Conservation (phyloP, 768 basidiomycete genomes). For the Leccinum olivaceopallidum region DNA sequence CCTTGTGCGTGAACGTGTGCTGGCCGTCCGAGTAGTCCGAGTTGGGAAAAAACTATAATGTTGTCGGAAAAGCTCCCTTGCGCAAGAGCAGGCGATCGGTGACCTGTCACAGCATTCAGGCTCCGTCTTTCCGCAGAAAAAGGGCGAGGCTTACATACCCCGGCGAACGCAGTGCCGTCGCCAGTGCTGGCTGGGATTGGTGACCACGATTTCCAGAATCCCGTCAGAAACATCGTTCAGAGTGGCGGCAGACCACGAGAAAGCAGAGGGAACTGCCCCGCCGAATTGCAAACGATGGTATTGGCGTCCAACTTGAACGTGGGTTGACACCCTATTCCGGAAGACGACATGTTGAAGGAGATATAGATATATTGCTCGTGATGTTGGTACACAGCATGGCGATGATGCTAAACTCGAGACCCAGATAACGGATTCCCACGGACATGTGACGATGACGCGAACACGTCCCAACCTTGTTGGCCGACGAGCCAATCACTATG, state of each 20-base stretch:
- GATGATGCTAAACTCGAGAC: constrained; percentile 75
- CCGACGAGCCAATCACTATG: constrained; percentile 77
- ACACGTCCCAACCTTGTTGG: no score
- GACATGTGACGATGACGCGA: no score
- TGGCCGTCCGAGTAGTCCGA: constrained; percentile 70
- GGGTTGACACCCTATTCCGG: constrained; percentile 59
- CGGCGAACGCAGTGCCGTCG: constrained; percentile 46
- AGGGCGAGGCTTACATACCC: constrained; percentile 42
- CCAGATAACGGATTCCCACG: constrained; percentile 22
- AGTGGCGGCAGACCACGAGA: constrained; percentile 69
- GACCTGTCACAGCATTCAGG: constrained; percentile 37
- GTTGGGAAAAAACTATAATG: constrained; percentile 78
- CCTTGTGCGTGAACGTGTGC: constrained; percentile 79
- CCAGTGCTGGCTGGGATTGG: constrained; percentile 46
- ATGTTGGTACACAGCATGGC: constrained; percentile 76
- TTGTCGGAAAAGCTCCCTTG: constrained; percentile 71
- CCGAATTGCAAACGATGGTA: constrained; percentile 44
- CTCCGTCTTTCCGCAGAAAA: not conserved
- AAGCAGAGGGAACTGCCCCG: constrained; percentile 63
- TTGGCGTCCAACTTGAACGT: constrained; percentile 41
- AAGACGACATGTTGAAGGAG: constrained; percentile 68
- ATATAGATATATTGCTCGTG: constrained; percentile 47
- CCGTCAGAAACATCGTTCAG: constrained; percentile 79
- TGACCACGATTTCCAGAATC: constrained; percentile 70
- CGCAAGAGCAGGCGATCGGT: constrained; percentile 78